A percentile compares a stretch with the other conserved stretches of the same genome.
Conservation (phyloP, 441 rosid species). For the Lagerstroemia fauriei region DNA sequence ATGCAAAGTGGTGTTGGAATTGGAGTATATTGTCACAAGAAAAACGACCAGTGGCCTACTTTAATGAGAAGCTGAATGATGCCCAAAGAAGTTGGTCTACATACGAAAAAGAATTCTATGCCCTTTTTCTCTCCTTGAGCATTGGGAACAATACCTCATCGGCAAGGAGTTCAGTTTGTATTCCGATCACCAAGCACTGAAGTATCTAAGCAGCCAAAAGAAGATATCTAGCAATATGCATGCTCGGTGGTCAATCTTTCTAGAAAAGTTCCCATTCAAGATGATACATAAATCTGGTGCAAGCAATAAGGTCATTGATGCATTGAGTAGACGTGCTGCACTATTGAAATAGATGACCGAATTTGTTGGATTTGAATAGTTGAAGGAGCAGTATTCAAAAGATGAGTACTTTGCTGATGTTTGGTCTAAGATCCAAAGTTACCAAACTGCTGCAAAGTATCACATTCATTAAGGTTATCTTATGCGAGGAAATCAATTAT, state of each 20-base stretch:
- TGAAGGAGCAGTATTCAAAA: not conserved
- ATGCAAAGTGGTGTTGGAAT: not conserved
- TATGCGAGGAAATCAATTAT: not conserved
- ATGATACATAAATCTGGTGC: not conserved
- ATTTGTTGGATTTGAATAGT: not conserved
- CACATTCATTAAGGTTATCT: not conserved
- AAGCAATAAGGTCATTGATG: constrained; percentile 7
- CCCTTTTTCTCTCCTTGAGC: not conserved
- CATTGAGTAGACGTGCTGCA: constrained; percentile 3
- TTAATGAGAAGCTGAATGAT: not conserved
- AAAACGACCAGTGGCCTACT: not conserved
- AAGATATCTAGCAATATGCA: constrained; percentile 3
- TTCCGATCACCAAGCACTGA: constrained; percentile 8
- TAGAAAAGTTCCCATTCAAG: not conserved
- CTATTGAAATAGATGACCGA: not conserved
- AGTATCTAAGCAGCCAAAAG: constrained; percentile 10
- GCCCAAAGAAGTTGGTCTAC: not conserved
- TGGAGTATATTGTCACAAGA: not conserved
- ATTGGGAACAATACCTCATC: constrained; percentile 3
- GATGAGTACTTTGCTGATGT: not conserved
- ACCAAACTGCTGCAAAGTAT: not conserved
- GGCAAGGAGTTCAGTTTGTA: constrained; percentile 14
- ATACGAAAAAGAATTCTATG: constrained; percentile 9
- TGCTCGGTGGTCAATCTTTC: constrained; percentile 6
- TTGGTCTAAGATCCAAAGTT: not conserved